Percentiles rank a stretch among this genome's conserved stretches.
Conservation (phyloP, 169 alveolate genomes). For the Plasmodium coatneyi region DNA sequence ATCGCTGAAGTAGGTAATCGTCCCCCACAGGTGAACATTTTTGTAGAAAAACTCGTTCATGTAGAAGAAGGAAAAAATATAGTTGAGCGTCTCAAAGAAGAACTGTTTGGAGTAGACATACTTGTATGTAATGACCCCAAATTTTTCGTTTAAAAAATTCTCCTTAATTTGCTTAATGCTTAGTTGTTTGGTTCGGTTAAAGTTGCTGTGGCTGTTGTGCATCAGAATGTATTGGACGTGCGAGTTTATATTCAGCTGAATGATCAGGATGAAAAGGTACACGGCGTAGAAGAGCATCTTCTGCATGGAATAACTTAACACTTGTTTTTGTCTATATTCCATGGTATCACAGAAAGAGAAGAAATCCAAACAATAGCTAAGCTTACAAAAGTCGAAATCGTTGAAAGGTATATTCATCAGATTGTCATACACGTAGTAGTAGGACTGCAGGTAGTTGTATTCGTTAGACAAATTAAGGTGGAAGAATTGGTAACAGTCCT, state of each 20-base stretch:
- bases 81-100: constrained; percentile 28
- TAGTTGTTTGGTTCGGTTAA: not conserved
- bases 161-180: constrained; percentile 19
- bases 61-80: constrained; percentile 50
- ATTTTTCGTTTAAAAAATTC: constrained; percentile 27
- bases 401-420: constrained; percentile 40
- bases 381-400: constrained; percentile 47
- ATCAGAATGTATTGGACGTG: constrained; percentile 32
- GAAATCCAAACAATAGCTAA: constrained; percentile 38
- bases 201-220: constrained; percentile 25
- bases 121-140: constrained; percentile 44
- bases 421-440: constrained; percentile 50
- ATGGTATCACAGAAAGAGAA: constrained; percentile 38
- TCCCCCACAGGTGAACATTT: constrained; percentile 62
- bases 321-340: constrained; percentile 40
- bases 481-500: constrained; percentile 28
- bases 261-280: constrained; percentile 19
- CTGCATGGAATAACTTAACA: constrained; percentile 29
- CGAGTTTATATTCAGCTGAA: constrained; percentile 27
- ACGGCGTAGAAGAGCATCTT: constrained; percentile 24
- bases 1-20: constrained; percentile 6
- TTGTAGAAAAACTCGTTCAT: constrained; percentile 45
- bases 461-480: constrained; percentile 22
- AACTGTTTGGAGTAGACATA: constrained; percentile 46
- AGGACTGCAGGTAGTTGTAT: constrained; percentile 41